phyloP scores from a whole-genome alignment of 495 filamentous ascomycete species.

The Penicillium desertorum region DNA sequence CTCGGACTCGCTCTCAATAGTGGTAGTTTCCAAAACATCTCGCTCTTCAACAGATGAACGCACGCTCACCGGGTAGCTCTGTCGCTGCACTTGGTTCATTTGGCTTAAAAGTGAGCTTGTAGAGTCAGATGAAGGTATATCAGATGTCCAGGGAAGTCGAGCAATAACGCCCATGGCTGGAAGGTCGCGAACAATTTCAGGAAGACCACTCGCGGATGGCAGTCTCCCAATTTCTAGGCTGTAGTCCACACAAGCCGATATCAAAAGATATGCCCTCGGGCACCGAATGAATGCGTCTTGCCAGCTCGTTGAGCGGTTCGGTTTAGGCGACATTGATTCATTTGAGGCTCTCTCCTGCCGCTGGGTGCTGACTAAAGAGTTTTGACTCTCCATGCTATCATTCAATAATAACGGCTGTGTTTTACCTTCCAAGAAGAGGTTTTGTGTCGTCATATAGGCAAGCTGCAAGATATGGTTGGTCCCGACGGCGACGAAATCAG shows the following conservation, averaged over 20 bases:
- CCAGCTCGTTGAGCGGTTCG: constrained; percentile 29
- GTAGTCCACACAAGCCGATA: constrained; percentile 37
- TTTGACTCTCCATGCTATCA: background rate
- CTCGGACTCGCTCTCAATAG: background rate
- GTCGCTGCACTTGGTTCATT: background rate
- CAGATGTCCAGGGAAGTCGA: constrained; percentile 28
- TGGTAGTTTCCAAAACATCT: background rate
- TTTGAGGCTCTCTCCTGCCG: background rate
- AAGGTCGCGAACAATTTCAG: constrained; percentile 29
- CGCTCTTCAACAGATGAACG: background rate
- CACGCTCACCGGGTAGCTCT: background rate
- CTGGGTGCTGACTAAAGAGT: background rate
- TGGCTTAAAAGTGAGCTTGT: background rate
- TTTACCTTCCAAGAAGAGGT: constrained; percentile 27
- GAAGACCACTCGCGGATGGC: constrained; percentile 26
- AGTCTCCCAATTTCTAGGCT: constrained; percentile 30
- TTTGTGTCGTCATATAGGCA: constrained; percentile 32
- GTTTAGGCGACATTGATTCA: background rate
- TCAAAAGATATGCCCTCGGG: constrained; percentile 37
- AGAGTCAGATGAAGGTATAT: background rate
- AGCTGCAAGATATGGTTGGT: constrained; percentile 37
- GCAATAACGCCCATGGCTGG: constrained; percentile 24
- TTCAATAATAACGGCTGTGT: background rate
- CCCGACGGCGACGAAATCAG: constrained; percentile 31
- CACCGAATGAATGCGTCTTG: constrained; percentile 33